Evolutionary conservation across 192 early-diverging fungal species (phyloP).

Genomic region (Pilaira anomala): DNA sequence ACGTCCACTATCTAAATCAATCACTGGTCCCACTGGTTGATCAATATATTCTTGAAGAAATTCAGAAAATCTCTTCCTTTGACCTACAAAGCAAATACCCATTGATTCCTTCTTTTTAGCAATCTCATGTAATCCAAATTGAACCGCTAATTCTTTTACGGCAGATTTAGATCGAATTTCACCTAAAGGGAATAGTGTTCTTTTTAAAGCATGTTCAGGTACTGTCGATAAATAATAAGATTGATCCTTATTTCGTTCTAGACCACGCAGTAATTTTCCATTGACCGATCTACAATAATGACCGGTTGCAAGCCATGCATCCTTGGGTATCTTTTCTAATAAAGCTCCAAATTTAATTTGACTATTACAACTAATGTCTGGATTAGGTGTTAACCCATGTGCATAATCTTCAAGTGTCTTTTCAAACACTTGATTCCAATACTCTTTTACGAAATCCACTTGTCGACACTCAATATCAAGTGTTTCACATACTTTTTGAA

Average conservation of each 20-base stretch:
- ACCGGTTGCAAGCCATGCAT: conserved; percentile 41
- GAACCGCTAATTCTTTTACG: conserved; percentile 68
- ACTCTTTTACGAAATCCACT: conserved; percentile 82
- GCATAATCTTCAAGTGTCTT: conserved; percentile 70
- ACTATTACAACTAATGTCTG: conserved; percentile 87
- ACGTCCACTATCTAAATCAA: conserved; percentile 24
- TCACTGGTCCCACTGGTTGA: conserved; percentile 28
- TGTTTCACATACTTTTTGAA: conserved; percentile 64
- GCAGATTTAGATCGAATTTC: conserved; percentile 58
- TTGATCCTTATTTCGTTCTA: conserved; percentile 85
- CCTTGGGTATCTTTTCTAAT: conserved; percentile 42
- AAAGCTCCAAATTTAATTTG: conserved; percentile 94
- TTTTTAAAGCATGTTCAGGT: conserved; percentile 39
- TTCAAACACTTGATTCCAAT: conserved; percentile 91
- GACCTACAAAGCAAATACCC: conserved; percentile 96
- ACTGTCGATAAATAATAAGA: conserved; percentile 87
- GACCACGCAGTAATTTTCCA: conserved; percentile 39
- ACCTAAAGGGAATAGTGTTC: conserved; percentile 80
- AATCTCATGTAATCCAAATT: conserved; percentile 53
- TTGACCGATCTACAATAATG: conserved; percentile 54
- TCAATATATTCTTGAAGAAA: conserved; percentile 50
- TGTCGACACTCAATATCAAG: conserved; percentile 60
- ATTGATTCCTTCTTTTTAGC: conserved; percentile 81
- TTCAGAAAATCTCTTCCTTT: conserved; percentile 67
- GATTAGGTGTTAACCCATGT: conserved; percentile 81